phyloP scores from a whole-genome alignment of 1,139 yeast genomes.

The Suhomyces maxii region DNA sequence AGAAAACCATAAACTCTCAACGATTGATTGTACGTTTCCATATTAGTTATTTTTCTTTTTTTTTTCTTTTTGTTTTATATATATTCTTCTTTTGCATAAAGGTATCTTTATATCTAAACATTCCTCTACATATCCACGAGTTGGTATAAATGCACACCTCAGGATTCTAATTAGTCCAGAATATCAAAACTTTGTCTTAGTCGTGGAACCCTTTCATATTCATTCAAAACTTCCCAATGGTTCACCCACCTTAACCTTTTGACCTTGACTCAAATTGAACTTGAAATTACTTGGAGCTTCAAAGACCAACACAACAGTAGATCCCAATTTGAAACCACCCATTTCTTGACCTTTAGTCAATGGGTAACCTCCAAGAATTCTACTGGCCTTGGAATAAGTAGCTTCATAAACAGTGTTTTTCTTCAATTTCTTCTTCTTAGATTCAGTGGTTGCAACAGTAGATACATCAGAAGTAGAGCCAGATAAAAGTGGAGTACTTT shows the following conservation, averaged over 20 bases:
- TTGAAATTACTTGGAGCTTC: constrained; percentile 86
- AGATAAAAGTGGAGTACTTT: constrained; percentile 36
- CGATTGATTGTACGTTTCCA: too few species aligned
- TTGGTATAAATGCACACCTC: too few species aligned
- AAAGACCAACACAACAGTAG: constrained; percentile 92
- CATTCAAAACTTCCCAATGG: constrained; percentile 56
- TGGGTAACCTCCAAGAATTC: constrained; percentile 84
- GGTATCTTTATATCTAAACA: too few species aligned
- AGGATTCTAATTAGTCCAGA: too few species aligned
- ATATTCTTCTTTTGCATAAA: too few species aligned
- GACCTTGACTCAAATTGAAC: constrained; percentile 69
- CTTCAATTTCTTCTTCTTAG: constrained; percentile 41
- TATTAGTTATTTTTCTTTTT: too few species aligned
- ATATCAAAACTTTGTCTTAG: too few species aligned
- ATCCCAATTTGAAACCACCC: constrained; percentile 96
- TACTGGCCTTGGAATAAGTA: constrained; percentile 78
- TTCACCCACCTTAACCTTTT: constrained; percentile 84
- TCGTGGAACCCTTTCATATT: neutral
- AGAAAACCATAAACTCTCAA: too few species aligned
- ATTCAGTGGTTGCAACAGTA: constrained; percentile 13
- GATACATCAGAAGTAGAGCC: constrained; percentile 14
- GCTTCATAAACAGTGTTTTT: constrained; percentile 94
- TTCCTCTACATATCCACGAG: too few species aligned
- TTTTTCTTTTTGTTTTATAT: too few species aligned
- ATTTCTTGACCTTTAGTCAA: constrained; percentile 89